Evolutionary conservation across 805 yeast species (phyloP).

Genomic region (Metschnikowia lunata): DNA sequence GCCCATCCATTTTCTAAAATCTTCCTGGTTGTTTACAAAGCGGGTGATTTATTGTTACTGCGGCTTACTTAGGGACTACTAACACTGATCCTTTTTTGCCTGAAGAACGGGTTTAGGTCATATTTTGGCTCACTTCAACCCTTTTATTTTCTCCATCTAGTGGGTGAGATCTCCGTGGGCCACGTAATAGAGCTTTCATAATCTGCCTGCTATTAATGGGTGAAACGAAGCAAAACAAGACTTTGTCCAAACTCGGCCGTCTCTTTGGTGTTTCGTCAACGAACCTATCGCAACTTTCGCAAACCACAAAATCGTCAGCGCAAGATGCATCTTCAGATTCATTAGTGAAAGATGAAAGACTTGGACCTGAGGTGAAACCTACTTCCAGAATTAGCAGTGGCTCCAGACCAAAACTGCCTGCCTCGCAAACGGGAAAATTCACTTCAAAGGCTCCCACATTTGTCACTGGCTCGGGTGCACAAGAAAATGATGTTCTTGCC

Average conservation of each 20-base stretch:
- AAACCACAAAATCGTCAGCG: conserved; percentile 5
- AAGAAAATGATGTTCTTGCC: conserved; percentile 17
- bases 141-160: no score
- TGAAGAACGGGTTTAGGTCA: no score
- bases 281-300: conserved; percentile 12
- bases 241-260: conserved; percentile 23
- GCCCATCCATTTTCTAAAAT: no score
- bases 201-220: conserved; percentile 11
- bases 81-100: no score
- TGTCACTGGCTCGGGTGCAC: neutral
- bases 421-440: neutral
- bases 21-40: no score
- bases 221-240: conserved; percentile 21
- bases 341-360: neutral
- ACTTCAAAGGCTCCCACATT: neutral
- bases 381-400: conserved; percentile 2
- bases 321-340: conserved; percentile 4
- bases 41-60: no score
- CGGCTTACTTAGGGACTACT: no score
- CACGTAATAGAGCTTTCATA: no score
- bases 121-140: no score
- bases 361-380: conserved; percentile 3
- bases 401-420: conserved; percentile 10
- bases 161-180: no score
- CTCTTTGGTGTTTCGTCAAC: conserved; percentile 24